Base-by-base conservation (phyloP, 768 basidiomycete species). In the Trametes elegans region DNA sequence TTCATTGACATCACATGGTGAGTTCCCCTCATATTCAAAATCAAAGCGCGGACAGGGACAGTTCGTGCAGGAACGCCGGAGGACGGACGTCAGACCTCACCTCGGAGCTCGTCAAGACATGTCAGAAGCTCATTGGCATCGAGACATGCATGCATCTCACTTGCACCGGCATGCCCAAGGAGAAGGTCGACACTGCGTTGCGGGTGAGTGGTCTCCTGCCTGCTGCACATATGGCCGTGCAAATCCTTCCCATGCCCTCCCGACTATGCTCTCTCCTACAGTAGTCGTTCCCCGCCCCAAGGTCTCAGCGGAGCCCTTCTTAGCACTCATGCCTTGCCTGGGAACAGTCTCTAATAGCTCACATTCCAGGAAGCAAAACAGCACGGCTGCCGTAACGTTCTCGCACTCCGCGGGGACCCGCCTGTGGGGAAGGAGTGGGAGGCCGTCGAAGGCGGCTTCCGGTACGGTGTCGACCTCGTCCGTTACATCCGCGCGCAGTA, bases 81-180 rank as follows among this genome's bases (percentile, higher is more conserved):
- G 95, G 95, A 49, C 83, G 94, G 57, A 96, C 94, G 31, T 96
- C 94, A 38, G 95, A 97, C 65, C 73, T 98, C 53, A 96, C 95
- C 10, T 85, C 90, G 5, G 91, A 94, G 64, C 84, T 98, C 76
- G 92, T 97, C 58, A 93, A 93, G 73, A 92, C 90, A 36, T 96
- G 94, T 68, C 94, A 98, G 73, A 79, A 89, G 42, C 72, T 91
- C 34, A 91, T 98, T 70, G 97, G 95, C 0, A 79, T 98, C 21
- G 94, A 98, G 73, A 96, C 94, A 26, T 98, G 94, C 74, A 93
- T 99, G 93, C 97, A 99, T 73, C 72, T 99, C 62, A 98, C 96
- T 40, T 98, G 97, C 68, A 98, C 97, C 45, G 97, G 96, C 73
- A 97, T 99, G 93, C 93, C 93, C n/a, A 79, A 80, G 66, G 87